Conservation (phyloP, 2,329 filamentous ascomycete species). For the Penicillium sclerotigenum region DNA sequence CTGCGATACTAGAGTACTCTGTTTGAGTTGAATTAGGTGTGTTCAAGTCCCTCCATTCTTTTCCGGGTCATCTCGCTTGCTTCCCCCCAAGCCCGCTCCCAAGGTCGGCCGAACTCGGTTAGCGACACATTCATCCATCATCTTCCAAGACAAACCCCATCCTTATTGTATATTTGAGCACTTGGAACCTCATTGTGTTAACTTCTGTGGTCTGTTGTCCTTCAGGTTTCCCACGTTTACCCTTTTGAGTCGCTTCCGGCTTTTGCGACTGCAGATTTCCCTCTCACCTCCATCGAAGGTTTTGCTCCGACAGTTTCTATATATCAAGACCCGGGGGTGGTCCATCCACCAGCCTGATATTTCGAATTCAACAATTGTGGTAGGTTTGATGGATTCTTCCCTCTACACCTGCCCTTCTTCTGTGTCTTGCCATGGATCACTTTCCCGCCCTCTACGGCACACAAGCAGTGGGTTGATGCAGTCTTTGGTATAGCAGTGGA, state of each 20-base stretch:
- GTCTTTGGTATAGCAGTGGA: constrained; percentile 32
- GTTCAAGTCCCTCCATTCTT: constrained; percentile 33
- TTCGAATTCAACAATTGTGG: constrained; percentile 32
- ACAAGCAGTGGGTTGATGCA: constrained; percentile 35
- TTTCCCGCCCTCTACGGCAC: constrained; percentile 22
- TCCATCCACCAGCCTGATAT: constrained; percentile 28
- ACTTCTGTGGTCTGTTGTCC: constrained; percentile 19
- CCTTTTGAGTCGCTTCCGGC: constrained; percentile 34
- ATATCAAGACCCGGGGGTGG: constrained; percentile 33
- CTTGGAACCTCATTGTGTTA: constrained; percentile 26
- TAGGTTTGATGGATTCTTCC: constrained; percentile 39
- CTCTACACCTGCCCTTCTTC: constrained; percentile 23
- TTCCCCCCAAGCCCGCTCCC: constrained; percentile 27
- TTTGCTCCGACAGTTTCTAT: constrained; percentile 20
- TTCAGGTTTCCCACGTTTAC: constrained; percentile 29
- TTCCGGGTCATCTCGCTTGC: constrained; percentile 34
- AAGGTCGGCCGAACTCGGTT: constrained; percentile 32
- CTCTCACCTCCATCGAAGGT: constrained; percentile 33
- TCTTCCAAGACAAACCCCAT: constrained; percentile 13
- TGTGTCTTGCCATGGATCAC: constrained; percentile 28
- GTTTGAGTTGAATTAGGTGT: constrained; percentile 32
- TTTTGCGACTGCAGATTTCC: constrained; percentile 37
- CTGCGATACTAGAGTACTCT: constrained; percentile 33
- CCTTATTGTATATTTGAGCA: constrained; percentile 17
- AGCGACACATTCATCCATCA: constrained; percentile 19